These are phyloP conservation scores for Nasturtium officinale DNA, from an alignment of 345 rosid genomes.

Conservation along the genomic window DNA sequence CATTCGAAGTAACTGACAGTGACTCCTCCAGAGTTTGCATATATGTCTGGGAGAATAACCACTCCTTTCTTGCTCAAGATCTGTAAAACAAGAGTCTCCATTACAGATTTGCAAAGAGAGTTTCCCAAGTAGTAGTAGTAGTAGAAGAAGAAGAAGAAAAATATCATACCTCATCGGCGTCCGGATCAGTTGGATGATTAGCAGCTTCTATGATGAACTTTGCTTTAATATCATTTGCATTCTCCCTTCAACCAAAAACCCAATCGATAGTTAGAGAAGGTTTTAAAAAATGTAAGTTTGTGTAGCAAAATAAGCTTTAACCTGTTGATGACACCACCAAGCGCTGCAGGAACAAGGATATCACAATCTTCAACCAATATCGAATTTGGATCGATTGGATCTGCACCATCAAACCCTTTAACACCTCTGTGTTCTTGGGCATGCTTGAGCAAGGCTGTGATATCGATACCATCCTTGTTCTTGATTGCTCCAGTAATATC, in stretches of 20 bases:
- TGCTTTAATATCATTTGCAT: slow-evolving; percentile 85
- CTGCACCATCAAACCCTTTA: slow-evolving; percentile 74
- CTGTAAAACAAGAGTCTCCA: slow-evolving; percentile 45
- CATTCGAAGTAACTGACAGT: slow-evolving; percentile 98
- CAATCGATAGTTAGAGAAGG: background rate
- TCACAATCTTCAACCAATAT: slow-evolving; percentile 85
- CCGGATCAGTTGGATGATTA: slow-evolving; percentile 96
- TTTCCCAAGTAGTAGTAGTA: background rate
- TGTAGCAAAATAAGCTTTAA: slow-evolving; percentile 35
- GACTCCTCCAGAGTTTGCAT: slow-evolving; percentile 96
- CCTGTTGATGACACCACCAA: slow-evolving; percentile 96
- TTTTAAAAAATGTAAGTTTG: background rate
- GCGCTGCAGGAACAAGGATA: slow-evolving; percentile 93
- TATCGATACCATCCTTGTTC: slow-evolving; percentile 83
- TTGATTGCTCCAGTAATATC: slow-evolving; percentile 87
- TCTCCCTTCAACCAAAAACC: slow-evolving; percentile 58
- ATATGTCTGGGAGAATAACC: slow-evolving; percentile 89
- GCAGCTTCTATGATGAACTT: slow-evolving; percentile 92
- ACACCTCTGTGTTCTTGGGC: slow-evolving; percentile 69
- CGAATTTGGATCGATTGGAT: slow-evolving; percentile 58
- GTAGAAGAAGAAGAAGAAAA: background rate
- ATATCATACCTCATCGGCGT: slow-evolving; percentile 75
- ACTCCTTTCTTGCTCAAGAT: slow-evolving; percentile 91
- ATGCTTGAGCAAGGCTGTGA: slow-evolving; percentile 64
- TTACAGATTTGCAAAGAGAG: slow-evolving; percentile 5